Evolutionary conservation across 2,329 filamentous ascomycete genomes (phyloP).

Genomic region (Chalara sp.): DNA sequence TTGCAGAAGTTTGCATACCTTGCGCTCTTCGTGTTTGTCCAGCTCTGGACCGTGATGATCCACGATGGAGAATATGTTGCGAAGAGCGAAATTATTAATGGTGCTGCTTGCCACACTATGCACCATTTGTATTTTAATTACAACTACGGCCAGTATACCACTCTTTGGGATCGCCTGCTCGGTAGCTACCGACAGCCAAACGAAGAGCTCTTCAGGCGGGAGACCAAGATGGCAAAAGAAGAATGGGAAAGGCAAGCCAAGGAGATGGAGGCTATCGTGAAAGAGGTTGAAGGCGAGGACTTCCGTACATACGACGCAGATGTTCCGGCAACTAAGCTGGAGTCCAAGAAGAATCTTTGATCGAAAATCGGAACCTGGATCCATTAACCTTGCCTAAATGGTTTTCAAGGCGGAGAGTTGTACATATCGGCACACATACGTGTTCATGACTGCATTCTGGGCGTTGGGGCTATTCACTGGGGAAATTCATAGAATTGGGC

Average conservation of each 20-base stretch:
- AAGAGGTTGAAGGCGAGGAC: constrained; percentile 41
- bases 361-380: no score
- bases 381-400: no score
- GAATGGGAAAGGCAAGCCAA: constrained; percentile 78
- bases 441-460: no score
- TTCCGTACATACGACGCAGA: constrained; percentile 23
- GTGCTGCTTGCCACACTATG: constrained; percentile 87
- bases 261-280: constrained; percentile 58
- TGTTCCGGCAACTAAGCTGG: background rate
- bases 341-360: no score
- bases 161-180: constrained; percentile 81
- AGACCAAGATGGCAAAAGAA: constrained; percentile 75
- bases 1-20: constrained; percentile 88
- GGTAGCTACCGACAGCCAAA: constrained; percentile 85
- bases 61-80: constrained; percentile 92
- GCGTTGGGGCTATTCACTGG: no score
- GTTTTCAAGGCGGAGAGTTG: no score
- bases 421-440: no score
- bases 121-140: constrained; percentile 85
- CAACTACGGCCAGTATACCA: constrained; percentile 95
- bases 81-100: constrained; percentile 87
- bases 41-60: constrained; percentile 95
- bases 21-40: constrained; percentile 81
- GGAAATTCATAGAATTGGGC: no score
- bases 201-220: constrained; percentile 74